phyloP scores from a whole-genome alignment of 331 rosid species.

The Quercus tomentella region DNA sequence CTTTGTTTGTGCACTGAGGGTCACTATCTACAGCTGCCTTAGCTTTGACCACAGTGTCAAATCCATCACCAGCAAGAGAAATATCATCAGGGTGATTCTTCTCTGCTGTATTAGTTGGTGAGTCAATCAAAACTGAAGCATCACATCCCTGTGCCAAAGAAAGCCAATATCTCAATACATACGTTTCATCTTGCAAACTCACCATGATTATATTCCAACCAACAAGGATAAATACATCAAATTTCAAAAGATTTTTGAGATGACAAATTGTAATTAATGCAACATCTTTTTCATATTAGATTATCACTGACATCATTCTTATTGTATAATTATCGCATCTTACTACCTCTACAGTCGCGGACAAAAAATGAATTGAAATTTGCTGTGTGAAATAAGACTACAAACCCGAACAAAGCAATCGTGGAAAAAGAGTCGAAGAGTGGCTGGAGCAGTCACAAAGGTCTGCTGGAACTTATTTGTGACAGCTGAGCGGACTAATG shows the following conservation, averaged over 20 bases:
- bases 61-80: constrained; percentile 48
- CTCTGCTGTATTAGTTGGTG: constrained; percentile 28
- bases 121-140: constrained; percentile 32
- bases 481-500: constrained; percentile 63
- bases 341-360: not conserved
- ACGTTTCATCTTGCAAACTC: not conserved
- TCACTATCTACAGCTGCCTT: constrained; percentile 35
- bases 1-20: constrained; percentile 37
- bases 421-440: constrained; percentile 77
- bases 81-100: constrained; percentile 43
- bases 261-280: no score
- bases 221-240: no score
- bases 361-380: not conserved
- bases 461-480: constrained; percentile 59
- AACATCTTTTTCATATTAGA: no score
- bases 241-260: no score
- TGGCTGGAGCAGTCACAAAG: constrained; percentile 80
- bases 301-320: no score
- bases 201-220: not conserved
- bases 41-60: constrained; percentile 44
- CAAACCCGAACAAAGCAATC: constrained; percentile 75
- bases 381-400: not conserved
- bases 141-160: constrained; percentile 36
- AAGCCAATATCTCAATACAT: not conserved
- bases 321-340: no score